These are phyloP conservation scores for Suillus spraguei DNA, from an alignment of 768 basidiomycete species.

Conservation along the genomic window DNA sequence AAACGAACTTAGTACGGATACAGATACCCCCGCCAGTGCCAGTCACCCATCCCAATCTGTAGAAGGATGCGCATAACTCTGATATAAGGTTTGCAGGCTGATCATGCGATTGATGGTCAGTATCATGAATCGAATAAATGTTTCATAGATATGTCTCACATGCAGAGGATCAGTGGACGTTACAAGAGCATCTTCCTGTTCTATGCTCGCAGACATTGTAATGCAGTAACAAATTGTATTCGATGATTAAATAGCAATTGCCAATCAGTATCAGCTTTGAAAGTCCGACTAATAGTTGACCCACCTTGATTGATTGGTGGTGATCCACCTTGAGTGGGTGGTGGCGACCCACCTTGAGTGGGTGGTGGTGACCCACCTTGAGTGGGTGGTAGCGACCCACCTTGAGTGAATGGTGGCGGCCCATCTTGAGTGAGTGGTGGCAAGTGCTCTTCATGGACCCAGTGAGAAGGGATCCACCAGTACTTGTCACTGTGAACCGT, in stretches of 20 bases:
- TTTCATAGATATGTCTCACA: slow-evolving; percentile 40
- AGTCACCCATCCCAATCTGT: slow-evolving; percentile 89
- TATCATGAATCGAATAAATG: background rate
- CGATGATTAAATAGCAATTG: background rate
- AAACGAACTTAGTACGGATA: slow-evolving; percentile 64
- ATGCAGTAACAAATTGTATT: too few species aligned
- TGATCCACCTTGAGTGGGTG: too few species aligned
- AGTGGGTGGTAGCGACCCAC: too few species aligned
- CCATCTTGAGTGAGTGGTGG: too few species aligned
- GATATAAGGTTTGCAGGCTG: slow-evolving; percentile 89
- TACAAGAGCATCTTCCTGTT: slow-evolving; percentile 50
- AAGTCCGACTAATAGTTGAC: background rate
- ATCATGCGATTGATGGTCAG: slow-evolving; percentile 4
- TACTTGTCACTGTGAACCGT: background rate
- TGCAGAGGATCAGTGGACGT: slow-evolving; percentile 63
- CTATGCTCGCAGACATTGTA: slow-evolving; percentile 6
- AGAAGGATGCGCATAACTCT: slow-evolving; percentile 82
- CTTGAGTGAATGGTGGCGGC: too few species aligned
- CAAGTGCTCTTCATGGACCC: background rate
- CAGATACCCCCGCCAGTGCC: slow-evolving; percentile 85
- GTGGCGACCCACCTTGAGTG: too few species aligned
- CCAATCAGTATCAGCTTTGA: background rate
- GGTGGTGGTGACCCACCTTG: too few species aligned
- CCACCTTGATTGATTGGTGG: too few species aligned
- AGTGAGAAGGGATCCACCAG: background rate